A percentile compares a stretch with the other conserved stretches of the same genome.
These are phyloP conservation scores for Rhodamnia rubescens DNA, from an alignment of 345 rosid species.

Conservation along the genomic window DNA sequence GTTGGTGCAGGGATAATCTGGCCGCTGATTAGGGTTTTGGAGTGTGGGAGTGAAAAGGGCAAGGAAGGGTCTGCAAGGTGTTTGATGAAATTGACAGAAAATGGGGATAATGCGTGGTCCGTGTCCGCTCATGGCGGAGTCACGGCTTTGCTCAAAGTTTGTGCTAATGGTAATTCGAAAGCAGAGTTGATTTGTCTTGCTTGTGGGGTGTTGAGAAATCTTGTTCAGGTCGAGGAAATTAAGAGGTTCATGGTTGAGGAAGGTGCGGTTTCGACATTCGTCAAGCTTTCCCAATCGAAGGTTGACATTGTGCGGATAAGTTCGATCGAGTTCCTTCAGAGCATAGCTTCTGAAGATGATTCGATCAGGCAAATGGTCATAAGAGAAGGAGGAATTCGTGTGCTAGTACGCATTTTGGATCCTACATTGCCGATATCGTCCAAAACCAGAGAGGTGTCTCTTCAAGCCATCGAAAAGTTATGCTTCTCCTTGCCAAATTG, in stretches of 20 bases:
- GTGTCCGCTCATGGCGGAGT: slow-evolving; percentile 97
- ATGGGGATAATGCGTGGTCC: slow-evolving; percentile 92
- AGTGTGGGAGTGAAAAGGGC: slow-evolving; percentile 37
- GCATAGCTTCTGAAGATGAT: slow-evolving; percentile 54
- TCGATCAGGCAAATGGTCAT: slow-evolving; percentile 36
- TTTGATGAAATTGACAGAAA: slow-evolving; percentile 56
- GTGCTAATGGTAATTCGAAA: slow-evolving; percentile 22
- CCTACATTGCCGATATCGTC: slow-evolving; percentile 30
- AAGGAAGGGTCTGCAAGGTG: slow-evolving; percentile 48
- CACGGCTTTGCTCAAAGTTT: slow-evolving; percentile 57
- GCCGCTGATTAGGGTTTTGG: slow-evolving; percentile 59
- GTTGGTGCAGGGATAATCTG: slow-evolving; percentile 60
- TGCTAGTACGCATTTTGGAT: slow-evolving; percentile 50
- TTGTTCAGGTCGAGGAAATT: slow-evolving; percentile 75
- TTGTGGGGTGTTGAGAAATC: slow-evolving; percentile 73
- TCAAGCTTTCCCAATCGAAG: slow-evolving; percentile 55
- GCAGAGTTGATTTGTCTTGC: slow-evolving; percentile 42
- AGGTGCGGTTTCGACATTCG: slow-evolving; percentile 43
- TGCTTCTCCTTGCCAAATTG: slow-evolving; percentile 47
- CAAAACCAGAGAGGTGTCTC: slow-evolving; percentile 52
- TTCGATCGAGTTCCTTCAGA: slow-evolving; percentile 57
- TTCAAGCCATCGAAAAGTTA: slow-evolving; percentile 57
- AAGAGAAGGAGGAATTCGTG: slow-evolving; percentile 57
- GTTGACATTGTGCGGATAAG: slow-evolving; percentile 65
- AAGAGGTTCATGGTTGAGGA: slow-evolving; percentile 78